A percentile compares a stretch with the other conserved stretches of the same genome.
Conservation (phyloP, 2,329 filamentous ascomycete species). For the Penicillium sp. region DNA sequence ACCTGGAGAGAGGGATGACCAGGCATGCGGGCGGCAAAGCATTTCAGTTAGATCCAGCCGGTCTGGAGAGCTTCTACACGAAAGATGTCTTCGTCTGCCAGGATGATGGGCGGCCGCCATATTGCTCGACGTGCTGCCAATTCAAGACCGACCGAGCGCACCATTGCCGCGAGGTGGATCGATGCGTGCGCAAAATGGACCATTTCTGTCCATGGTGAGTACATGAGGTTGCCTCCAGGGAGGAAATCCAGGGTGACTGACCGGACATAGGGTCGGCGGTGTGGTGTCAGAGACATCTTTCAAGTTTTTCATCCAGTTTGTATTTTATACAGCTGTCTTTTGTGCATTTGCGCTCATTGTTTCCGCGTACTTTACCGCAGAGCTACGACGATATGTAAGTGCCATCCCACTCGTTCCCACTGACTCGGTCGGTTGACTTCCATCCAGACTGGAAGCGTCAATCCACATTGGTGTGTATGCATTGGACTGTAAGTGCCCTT, state of each 20-base stretch:
- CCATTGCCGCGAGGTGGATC: constrained; percentile 76
- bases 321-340: constrained; percentile 67
- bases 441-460: constrained; percentile 37
- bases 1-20: constrained; percentile 29
- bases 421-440: constrained; percentile 17
- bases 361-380: constrained; percentile 61
- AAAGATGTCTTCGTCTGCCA: constrained; percentile 84
- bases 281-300: constrained; percentile 82
- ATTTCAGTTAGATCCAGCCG: constrained; percentile 58
- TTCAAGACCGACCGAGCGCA: constrained; percentile 88
- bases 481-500: constrained; percentile 56
- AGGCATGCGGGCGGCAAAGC: constrained; percentile 25
- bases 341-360: constrained; percentile 64
- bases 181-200: constrained; percentile 88
- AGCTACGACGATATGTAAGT: constrained; percentile 50
- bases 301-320: constrained; percentile 92
- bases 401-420: background rate
- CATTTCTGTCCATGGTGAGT: constrained; percentile 82
- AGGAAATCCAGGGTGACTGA: constrained; percentile 13
- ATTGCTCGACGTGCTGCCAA: constrained; percentile 78
- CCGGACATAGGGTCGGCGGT: constrained; percentile 69
- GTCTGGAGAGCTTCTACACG: constrained; percentile 73
- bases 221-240: background rate
- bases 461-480: constrained; percentile 64
- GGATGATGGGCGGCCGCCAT: constrained; percentile 75